Evolutionary conservation across 441 rosid genomes (phyloP).

Genomic region (Corymbia citriodora): DNA sequence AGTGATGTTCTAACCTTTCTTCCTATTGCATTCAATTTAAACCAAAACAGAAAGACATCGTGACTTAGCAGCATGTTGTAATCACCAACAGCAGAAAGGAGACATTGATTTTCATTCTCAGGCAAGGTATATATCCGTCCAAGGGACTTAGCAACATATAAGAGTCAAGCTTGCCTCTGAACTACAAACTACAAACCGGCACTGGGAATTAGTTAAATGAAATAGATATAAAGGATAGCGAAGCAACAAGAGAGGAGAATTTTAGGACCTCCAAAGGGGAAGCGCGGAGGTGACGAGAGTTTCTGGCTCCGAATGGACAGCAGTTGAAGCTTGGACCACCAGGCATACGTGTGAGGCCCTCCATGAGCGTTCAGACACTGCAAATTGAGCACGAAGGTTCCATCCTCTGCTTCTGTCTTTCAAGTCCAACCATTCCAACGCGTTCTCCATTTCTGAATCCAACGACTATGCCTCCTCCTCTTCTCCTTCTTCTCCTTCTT

Average conservation of each 20-base stretch:
- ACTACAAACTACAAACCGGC: background rate
- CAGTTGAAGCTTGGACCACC: no score
- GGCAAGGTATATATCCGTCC: background rate
- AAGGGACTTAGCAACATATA: background rate
- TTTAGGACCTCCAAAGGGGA: no score
- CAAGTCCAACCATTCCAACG: no score
- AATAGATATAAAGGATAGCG: background rate
- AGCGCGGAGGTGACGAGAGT: no score
- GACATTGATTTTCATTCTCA: background rate
- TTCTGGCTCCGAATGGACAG: no score
- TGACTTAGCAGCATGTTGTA: background rate
- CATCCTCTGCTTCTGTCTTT: no score
- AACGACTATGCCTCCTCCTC: background rate
- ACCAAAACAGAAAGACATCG: background rate
- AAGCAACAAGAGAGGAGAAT: no score
- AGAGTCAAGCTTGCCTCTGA: background rate
- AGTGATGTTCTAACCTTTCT: background rate
- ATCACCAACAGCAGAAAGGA: background rate
- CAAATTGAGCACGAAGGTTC: no score
- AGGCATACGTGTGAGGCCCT: no score
- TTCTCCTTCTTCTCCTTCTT: background rate
- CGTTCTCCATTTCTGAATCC: no score
- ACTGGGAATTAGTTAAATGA: accelerated
- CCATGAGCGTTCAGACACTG: no score
- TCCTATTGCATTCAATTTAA: no score